phyloP scores from a whole-genome alignment of 129 eudicot genomes.

The Chrysanthemum makinoi region DNA sequence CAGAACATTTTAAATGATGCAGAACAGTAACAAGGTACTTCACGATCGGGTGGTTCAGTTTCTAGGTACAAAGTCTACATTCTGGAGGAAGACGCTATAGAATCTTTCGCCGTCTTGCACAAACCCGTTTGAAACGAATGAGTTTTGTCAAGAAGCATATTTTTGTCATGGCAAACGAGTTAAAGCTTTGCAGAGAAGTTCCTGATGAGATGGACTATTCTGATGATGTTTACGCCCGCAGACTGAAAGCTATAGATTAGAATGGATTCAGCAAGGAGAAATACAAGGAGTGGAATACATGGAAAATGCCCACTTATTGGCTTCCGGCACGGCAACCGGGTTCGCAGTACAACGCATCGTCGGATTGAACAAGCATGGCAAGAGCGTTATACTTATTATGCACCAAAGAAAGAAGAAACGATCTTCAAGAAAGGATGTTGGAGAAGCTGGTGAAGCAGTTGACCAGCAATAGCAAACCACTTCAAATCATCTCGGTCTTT shows the following conservation, averaged over 20 bases:
- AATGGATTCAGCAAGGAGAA: constrained; percentile 15
- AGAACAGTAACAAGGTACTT: constrained; percentile 15
- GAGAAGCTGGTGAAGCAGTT: constrained; percentile 30
- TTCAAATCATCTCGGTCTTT: constrained; percentile 31
- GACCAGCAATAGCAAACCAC: constrained; percentile 25
- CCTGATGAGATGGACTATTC: constrained; percentile 9
- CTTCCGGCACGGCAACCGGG: constrained; percentile 19
- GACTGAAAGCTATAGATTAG: constrained; percentile 23
- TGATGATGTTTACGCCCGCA: background rate
- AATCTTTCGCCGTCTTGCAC: constrained; percentile 22
- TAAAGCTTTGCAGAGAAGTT: constrained; percentile 30
- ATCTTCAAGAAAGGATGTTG: constrained; percentile 34
- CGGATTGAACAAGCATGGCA: constrained; percentile 25
- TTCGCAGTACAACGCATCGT: background rate
- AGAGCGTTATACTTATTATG: constrained; percentile 25
- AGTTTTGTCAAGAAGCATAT: constrained; percentile 22
- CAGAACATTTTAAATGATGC: constrained; percentile 1
- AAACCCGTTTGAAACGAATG: constrained; percentile 21
- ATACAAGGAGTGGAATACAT: constrained; percentile 20
- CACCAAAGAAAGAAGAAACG: constrained; percentile 25
- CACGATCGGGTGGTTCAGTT: constrained; percentile 15
- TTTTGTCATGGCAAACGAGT: constrained; percentile 18
- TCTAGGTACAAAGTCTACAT: constrained; percentile 24
- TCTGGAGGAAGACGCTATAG: constrained; percentile 20
- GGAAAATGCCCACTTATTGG: no score